These are phyloP conservation scores for Xylaria cubensis DNA, from an alignment of 495 filamentous ascomycete genomes.

Conservation along the genomic window DNA sequence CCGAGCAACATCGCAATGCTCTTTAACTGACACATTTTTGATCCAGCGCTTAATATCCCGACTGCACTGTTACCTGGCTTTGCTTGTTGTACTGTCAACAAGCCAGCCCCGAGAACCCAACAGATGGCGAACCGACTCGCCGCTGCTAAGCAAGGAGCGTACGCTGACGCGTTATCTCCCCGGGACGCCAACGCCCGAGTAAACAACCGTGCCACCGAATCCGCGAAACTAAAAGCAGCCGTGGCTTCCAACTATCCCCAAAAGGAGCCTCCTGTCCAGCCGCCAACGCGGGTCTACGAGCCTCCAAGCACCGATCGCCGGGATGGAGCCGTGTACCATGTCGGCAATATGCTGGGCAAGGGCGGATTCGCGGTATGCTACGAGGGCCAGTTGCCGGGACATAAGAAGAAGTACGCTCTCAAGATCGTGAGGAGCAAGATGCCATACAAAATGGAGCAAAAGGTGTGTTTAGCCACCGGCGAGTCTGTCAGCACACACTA, in stretches of 20 bases:
- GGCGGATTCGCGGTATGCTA: slow-evolving; percentile 96
- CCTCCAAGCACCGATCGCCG: slow-evolving; percentile 65
- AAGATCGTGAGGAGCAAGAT: slow-evolving; percentile 93
- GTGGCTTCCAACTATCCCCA: slow-evolving; percentile 57
- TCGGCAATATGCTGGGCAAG: slow-evolving; percentile 86
- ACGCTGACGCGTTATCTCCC: slow-evolving; percentile 75
- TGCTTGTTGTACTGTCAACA: slow-evolving; percentile 24
- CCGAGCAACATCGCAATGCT: neutral
- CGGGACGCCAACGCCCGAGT: slow-evolving; percentile 69
- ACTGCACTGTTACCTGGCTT: slow-evolving; percentile 27
- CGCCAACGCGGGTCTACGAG: slow-evolving; percentile 78
- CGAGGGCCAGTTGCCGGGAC: slow-evolving; percentile 65
- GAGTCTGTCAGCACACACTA: slow-evolving; percentile 34
- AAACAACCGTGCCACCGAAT: slow-evolving; percentile 51
- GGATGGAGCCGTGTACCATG: slow-evolving; percentile 78
- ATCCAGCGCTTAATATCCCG: neutral
- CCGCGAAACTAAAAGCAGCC: slow-evolving; percentile 59
- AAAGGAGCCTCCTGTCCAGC: slow-evolving; percentile 75
- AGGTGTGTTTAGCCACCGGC: slow-evolving; percentile 61
- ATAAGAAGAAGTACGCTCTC: slow-evolving; percentile 71
- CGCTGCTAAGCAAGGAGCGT: slow-evolving; percentile 47
- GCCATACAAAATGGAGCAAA: slow-evolving; percentile 81
- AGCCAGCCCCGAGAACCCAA: slow-evolving; percentile 11
- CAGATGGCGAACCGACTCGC: slow-evolving; percentile 43
- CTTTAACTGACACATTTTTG: neutral